phyloP scores from a whole-genome alignment of 2,329 filamentous ascomycete species.

The Trichoderma sp. region DNA sequence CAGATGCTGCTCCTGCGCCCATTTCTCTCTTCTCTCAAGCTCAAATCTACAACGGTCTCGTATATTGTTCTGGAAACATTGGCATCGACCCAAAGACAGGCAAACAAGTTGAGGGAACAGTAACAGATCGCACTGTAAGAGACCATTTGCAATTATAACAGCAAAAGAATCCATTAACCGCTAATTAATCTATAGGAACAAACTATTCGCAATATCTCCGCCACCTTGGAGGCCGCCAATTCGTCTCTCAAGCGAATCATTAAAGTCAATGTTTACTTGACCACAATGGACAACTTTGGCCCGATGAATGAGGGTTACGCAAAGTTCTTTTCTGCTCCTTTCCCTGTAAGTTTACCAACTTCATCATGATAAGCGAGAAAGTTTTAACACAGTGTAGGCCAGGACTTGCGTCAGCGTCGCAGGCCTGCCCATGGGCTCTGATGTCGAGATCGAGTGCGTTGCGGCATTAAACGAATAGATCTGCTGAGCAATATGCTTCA shows the following conservation, averaged over 20 bases:
- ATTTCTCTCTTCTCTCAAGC: constrained; percentile 61
- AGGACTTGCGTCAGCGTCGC: constrained; percentile 74
- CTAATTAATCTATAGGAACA: constrained; percentile 40
- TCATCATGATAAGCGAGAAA: not conserved
- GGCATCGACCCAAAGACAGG: constrained; percentile 55
- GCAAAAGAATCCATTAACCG: too few relatives aligned
- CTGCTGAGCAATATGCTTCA: not conserved
- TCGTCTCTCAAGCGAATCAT: constrained; percentile 61
- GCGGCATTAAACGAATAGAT: constrained; percentile 13
- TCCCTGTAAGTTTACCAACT: constrained; percentile 43
- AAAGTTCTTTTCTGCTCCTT: constrained; percentile 49
- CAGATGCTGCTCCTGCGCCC: constrained; percentile 33
- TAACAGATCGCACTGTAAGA: constrained; percentile 46
- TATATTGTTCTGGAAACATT: constrained; percentile 67
- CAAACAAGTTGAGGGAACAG: constrained; percentile 52
- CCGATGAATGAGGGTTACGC: constrained; percentile 59
- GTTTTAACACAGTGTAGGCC: constrained; percentile 32
- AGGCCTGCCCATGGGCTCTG: constrained; percentile 68
- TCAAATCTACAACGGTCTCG: constrained; percentile 62
- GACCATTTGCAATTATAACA: too few relatives aligned
- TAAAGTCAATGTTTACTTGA: constrained; percentile 68
- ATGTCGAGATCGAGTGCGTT: constrained; percentile 68
- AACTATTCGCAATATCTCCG: constrained; percentile 59
- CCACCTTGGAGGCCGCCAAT: constrained; percentile 62
- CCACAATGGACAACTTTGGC: constrained; percentile 65